phyloP scores from a whole-genome alignment of 352 stramenopile species.

The Plasmopara muralis region DNA sequence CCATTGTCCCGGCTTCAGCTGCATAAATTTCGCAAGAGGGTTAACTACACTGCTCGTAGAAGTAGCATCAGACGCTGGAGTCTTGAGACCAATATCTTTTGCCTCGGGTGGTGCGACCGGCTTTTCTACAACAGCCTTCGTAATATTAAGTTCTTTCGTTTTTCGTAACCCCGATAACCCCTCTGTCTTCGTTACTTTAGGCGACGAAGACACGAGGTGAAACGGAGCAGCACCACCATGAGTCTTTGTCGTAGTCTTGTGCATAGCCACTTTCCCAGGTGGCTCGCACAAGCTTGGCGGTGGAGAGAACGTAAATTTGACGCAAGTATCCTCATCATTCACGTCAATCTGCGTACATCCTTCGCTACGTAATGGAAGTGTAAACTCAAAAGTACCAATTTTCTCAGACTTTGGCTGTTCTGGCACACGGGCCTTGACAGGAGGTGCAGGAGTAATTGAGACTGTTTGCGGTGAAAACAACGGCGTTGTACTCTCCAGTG shows the following conservation, averaged over 20 bases:
- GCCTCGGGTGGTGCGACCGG: conserved; percentile 4
- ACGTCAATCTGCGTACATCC: conserved; percentile 12
- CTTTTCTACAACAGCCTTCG: conserved; percentile 15
- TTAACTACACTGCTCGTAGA: conserved; percentile 27
- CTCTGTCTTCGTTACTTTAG: conserved; percentile 40
- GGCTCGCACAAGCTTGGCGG: conserved; percentile 51
- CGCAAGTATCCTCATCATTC: conserved; percentile 35
- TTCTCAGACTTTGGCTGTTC: conserved; percentile 18
- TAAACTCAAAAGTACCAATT: conserved; percentile 49
- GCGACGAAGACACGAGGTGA: conserved; percentile 57
- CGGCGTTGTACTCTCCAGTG: conserved; percentile 8
- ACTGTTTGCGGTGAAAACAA: conserved; percentile 31
- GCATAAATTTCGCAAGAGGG: conserved; percentile 57
- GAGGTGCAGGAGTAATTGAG: conserved; percentile 30
- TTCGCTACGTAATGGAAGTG: conserved; percentile 25
- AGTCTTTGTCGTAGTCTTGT: conserved; percentile 24
- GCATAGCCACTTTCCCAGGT: conserved; percentile 23
- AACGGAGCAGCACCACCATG: conserved; percentile 35
- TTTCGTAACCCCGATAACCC: conserved; percentile 25
- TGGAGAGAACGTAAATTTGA: conserved; percentile 63
- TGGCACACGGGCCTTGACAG: background rate
- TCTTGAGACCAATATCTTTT: conserved; percentile 3
- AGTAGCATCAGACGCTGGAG: conserved; percentile 4
- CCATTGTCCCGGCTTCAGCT: conserved; percentile 64
- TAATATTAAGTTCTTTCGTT: conserved; percentile 21